These are phyloP conservation scores for Fusarium camptoceras DNA, from an alignment of 2,329 filamentous ascomycete species.

Conservation along the genomic window DNA sequence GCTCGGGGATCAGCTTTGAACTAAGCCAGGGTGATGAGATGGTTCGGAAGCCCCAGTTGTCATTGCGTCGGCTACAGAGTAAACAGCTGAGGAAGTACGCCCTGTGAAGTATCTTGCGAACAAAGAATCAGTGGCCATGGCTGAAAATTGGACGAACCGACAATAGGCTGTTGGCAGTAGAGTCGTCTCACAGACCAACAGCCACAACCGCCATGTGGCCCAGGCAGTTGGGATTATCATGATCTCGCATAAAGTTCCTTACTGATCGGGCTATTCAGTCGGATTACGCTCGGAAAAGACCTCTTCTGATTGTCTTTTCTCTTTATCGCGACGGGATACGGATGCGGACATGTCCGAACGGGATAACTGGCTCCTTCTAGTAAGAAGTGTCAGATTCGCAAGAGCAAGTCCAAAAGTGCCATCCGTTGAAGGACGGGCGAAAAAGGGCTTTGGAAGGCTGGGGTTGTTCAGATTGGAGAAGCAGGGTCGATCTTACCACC, in stretches of 20 bases:
- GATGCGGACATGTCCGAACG: conserved; percentile 27
- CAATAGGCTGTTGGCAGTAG: conserved; percentile 18
- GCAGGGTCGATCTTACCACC: conserved; percentile 37
- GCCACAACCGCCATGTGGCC: conserved; percentile 15
- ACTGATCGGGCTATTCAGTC: conserved; percentile 5
- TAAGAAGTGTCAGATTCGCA: conserved; percentile 24
- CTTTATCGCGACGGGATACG: neutral
- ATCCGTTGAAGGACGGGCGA: conserved; percentile 10
- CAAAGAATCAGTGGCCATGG: conserved; percentile 11
- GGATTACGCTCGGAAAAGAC: neutral
- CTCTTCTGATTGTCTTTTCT: neutral
- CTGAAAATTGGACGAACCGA: conserved; percentile 24
- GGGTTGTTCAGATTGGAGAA: conserved; percentile 22
- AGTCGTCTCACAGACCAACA: conserved; percentile 16
- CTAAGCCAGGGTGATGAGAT: conserved; percentile 18
- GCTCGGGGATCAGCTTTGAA: conserved; percentile 9
- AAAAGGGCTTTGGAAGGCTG: conserved; percentile 26
- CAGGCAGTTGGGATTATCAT: conserved; percentile 3
- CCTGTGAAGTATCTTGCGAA: neutral
- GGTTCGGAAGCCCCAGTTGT: neutral
- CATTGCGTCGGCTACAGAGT: neutral
- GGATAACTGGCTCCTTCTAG: conserved; percentile 11
- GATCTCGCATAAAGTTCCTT: conserved; percentile 22
- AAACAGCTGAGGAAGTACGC: neutral
- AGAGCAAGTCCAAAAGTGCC: conserved; percentile 32